Evolutionary conservation across 306 rosid genomes (phyloP), one percentile per base, ranked within the genome.

Genomic region (Fragaria iinumae): DNA sequence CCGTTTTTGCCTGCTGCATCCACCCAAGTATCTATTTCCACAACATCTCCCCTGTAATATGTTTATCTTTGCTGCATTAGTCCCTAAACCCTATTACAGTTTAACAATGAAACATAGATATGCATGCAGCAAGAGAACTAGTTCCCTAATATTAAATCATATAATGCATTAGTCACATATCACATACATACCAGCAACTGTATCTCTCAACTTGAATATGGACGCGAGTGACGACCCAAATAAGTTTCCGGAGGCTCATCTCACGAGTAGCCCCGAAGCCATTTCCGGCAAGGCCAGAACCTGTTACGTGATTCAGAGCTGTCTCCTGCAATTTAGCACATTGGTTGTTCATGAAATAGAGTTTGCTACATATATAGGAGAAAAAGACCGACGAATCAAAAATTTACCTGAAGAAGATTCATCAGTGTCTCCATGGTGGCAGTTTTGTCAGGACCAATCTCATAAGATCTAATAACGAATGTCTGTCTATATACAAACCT

Each of bases 1-100:
- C 95, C 98, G 52, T 94, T 94, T 77, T 91, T 94, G 41, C 97
- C 97, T 1, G 90, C 83, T 25, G 98, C 97, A 73, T 92, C 95
- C 71, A 94, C 96, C 98, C 98, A 94, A 7, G 98, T 94, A 75
- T 94, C 96, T 66, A 94, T 85, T 78, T 94, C 98, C 10, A 92
- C 89, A 6, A 86, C 93, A 72, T 94, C 96, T 84, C 98, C 97
- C 98, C 98, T 92, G 87, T 41, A 77, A 80, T 77, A 79, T 48
- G 32, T 29, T 70, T 32, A 32, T 25, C 23, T 49, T 25, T 39
- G 52, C 48, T 17, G 27, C 13, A 73, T 73, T 9, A 57, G 69
- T 53, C 5, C 20, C 5, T 11, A 27, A 12, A 27, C 16, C 34
- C 9, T 32, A 1, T 4, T 38, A 36, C n/a, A 16, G 45, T 65